phyloP scores from a whole-genome alignment of 768 basidiomycete genomes.

The Floccularia luteovirens region DNA sequence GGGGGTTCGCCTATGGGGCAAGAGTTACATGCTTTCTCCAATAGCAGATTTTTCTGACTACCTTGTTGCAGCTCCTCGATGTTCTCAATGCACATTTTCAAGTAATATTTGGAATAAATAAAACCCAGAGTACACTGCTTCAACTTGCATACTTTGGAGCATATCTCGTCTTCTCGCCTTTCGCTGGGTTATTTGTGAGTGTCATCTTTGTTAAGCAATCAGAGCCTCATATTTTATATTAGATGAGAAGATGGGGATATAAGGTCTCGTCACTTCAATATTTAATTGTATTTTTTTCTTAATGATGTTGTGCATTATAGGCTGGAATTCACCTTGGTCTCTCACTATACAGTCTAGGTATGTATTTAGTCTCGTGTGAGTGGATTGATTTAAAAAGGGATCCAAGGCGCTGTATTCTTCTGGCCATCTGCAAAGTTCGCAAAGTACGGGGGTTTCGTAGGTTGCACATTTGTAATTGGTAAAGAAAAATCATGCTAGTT shows the following conservation, averaged over 20 bases:
- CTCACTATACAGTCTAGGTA: slow-evolving; percentile 48
- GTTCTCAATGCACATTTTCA: slow-evolving; percentile 73
- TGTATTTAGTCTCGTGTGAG: slow-evolving; percentile 3
- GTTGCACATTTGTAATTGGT: slow-evolving; percentile 67
- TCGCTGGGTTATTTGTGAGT: slow-evolving; percentile 51
- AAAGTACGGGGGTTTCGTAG: slow-evolving; percentile 68
- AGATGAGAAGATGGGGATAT: slow-evolving; percentile 63
- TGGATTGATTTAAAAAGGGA: not conserved
- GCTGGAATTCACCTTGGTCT: slow-evolving; percentile 58
- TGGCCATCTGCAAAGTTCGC: slow-evolving; percentile 69
- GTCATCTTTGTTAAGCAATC: not conserved
- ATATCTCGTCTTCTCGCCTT: slow-evolving; percentile 52
- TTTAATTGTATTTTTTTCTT: too few relatives aligned
- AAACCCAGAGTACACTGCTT: slow-evolving; percentile 66
- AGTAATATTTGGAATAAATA: slow-evolving; percentile 55
- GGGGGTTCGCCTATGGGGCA: slow-evolving; percentile 67
- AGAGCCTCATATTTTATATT: slow-evolving; percentile 3
- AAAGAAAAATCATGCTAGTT: slow-evolving; percentile 5
- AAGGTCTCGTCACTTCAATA: slow-evolving; percentile 35
- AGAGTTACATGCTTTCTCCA: slow-evolving; percentile 15
- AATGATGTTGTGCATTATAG: slow-evolving; percentile 8
- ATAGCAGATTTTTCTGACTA: slow-evolving; percentile 8
- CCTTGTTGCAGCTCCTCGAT: slow-evolving; percentile 45
- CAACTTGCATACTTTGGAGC: slow-evolving; percentile 72
- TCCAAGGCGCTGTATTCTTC: slow-evolving; percentile 64